phyloP scores from a whole-genome alignment of 768 basidiomycete genomes.

The Macrolepiota albuminosa region DNA sequence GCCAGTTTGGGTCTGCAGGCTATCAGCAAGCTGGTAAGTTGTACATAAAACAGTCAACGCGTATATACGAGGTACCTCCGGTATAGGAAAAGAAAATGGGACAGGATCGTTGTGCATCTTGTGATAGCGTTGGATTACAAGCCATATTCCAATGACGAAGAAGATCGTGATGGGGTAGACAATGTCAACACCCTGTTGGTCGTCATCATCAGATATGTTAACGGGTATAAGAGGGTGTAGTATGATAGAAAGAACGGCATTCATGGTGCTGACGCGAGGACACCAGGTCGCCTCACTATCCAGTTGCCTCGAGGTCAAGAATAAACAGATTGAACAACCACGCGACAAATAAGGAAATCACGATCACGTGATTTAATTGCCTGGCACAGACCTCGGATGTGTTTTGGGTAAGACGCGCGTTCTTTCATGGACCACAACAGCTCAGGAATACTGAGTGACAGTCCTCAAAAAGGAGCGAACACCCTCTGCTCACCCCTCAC shows the following conservation, averaged over 20 bases:
- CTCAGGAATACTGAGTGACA: no score
- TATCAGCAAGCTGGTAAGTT: conserved; percentile 17
- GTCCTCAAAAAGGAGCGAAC: neutral
- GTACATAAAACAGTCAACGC: neutral
- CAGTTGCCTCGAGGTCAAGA: neutral
- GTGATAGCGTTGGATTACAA: conserved; percentile 72
- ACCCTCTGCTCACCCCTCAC: neutral
- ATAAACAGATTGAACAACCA: conserved; percentile 6
- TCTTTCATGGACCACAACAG: no score
- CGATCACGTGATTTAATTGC: conserved; percentile 5
- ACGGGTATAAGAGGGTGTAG: conserved; percentile 51
- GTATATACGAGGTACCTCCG: conserved; percentile 39
- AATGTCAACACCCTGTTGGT: conserved; percentile 50
- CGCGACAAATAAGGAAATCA: conserved; percentile 5
- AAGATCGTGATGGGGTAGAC: conserved; percentile 64
- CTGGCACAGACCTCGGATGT: no score
- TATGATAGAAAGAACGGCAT: conserved; percentile 41
- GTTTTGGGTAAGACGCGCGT: no score
- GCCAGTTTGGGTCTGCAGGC: conserved; percentile 58
- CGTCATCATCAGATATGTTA: conserved; percentile 45
- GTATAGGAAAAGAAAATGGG: conserved; percentile 54
- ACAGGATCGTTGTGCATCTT: conserved; percentile 71
- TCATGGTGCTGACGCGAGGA: conserved; percentile 27
- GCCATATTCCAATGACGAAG: conserved; percentile 75
- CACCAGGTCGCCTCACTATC: neutral